Evolutionary conservation across 306 rosid genomes (phyloP).

Genomic region (Dryas alaskensis): DNA sequence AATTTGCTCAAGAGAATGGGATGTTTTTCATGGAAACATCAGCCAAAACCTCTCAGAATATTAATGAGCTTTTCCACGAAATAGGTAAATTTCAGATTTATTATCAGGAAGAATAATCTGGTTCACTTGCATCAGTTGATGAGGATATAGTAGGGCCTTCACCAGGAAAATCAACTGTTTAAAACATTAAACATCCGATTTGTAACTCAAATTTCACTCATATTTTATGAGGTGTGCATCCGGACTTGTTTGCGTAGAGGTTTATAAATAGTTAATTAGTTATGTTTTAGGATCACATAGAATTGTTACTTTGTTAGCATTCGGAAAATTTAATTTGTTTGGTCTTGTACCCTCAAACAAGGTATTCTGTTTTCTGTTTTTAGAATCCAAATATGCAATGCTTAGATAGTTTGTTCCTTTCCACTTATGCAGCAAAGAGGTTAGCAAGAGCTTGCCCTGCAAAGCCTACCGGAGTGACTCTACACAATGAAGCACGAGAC

Average conservation of each 20-base stretch:
- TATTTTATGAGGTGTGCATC: neutral
- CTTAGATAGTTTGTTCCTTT: constrained; percentile 10
- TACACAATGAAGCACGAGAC: constrained; percentile 38
- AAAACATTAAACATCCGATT: neutral
- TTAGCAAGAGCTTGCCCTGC: constrained; percentile 50
- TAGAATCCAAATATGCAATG: neutral
- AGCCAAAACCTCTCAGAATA: constrained; percentile 71
- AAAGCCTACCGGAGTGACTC: constrained; percentile 46
- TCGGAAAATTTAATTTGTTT: neutral
- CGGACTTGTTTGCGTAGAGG: neutral
- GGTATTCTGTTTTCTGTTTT: neutral
- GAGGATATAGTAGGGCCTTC: neutral
- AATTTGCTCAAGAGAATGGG: constrained; percentile 74
- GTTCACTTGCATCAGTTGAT: neutral
- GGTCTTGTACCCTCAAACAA: neutral
- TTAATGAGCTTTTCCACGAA: constrained; percentile 78
- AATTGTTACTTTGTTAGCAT: neutral
- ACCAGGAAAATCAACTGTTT: neutral
- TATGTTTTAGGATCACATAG: neutral
- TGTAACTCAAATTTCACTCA: no score
- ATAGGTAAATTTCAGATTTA: constrained; percentile 46
- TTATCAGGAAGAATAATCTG: neutral
- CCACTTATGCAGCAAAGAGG: constrained; percentile 53
- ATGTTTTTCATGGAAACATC: constrained; percentile 87
- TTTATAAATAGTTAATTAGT: neutral